These are phyloP conservation scores for Fusarium globosum DNA, from an alignment of 2,329 filamentous ascomycete species.

Conservation along the genomic window DNA sequence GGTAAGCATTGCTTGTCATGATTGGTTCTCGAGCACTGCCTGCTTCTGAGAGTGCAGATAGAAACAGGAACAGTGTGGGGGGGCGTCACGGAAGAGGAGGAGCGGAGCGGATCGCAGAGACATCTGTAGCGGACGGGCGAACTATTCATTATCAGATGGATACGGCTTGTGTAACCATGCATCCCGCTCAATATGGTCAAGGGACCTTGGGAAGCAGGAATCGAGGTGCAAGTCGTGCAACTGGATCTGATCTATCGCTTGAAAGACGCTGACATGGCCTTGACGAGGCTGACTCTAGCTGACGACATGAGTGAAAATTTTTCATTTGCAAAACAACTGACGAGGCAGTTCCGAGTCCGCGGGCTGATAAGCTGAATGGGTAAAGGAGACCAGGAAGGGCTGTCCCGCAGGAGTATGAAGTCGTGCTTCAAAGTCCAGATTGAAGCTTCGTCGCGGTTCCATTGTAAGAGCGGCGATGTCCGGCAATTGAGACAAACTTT, in stretches of 20 bases:
- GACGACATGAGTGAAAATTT: not conserved
- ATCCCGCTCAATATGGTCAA: not conserved
- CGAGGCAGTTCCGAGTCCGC: not conserved
- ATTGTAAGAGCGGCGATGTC: not conserved
- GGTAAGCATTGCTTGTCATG: constrained; percentile 27
- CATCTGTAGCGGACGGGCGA: constrained; percentile 12
- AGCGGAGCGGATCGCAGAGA: constrained; percentile 29
- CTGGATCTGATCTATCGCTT: constrained; percentile 11
- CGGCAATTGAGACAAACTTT: not conserved
- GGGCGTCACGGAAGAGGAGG: constrained; percentile 2
- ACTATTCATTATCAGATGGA: constrained; percentile 14
- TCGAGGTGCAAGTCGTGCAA: constrained; percentile 9
- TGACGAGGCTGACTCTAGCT: not conserved
- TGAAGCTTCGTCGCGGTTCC: not conserved
- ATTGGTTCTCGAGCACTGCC: constrained; percentile 26
- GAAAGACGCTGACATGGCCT: not conserved
- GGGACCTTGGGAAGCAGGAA: not conserved
- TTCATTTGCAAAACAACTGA: not conserved
- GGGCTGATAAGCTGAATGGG: not conserved
- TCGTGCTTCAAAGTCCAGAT: not conserved
- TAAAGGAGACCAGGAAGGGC: not conserved
- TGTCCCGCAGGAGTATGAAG: not conserved
- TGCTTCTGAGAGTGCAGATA: constrained; percentile 19
- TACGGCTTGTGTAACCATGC: constrained; percentile 14
- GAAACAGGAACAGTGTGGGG: constrained; percentile 27